Conservation (phyloP, 2,329 filamentous ascomycete species). For the Leptographium lundbergii region DNA sequence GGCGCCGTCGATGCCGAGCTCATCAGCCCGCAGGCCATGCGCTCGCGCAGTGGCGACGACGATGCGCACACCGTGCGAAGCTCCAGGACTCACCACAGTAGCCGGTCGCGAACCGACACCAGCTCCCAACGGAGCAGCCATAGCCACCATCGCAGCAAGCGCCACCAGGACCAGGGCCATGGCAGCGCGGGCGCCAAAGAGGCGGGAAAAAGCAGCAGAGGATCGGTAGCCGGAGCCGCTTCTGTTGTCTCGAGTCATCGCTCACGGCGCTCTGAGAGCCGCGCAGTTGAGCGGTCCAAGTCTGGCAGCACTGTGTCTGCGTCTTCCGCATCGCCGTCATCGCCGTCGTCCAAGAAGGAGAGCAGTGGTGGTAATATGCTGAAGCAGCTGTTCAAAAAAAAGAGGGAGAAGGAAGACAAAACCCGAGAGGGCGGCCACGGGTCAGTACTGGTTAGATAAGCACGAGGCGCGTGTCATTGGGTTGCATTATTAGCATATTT, state of each 20-base stretch:
- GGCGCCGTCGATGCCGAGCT: slow-evolving; percentile 35
- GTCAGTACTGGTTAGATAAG: neutral
- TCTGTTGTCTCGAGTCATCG: neutral
- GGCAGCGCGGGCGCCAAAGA: slow-evolving; percentile 2
- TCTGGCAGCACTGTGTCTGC: neutral
- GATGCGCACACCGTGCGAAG: slow-evolving; percentile 19
- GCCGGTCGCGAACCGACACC: slow-evolving; percentile 14
- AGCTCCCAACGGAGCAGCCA: slow-evolving; percentile 16
- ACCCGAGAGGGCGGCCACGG: slow-evolving; percentile 3
- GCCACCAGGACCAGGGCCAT: slow-evolving; percentile 2
- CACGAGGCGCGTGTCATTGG: neutral
- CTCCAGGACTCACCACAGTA: slow-evolving; percentile 15
- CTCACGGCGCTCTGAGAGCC: neutral
- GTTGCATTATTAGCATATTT: neutral
- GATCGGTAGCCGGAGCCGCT: slow-evolving; percentile 8
- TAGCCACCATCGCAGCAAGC: slow-evolving; percentile 12
- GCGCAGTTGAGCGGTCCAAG: neutral
- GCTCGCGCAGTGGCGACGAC: slow-evolving; percentile 24
- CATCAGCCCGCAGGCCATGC: slow-evolving; percentile 43
- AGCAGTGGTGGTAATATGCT: slow-evolving; percentile 32
- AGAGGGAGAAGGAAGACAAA: slow-evolving; percentile 33
- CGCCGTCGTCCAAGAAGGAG: slow-evolving; percentile 19
- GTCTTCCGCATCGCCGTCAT: neutral
- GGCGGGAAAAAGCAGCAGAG: slow-evolving; percentile 17
- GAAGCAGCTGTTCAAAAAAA: slow-evolving; percentile 45